Conservation (phyloP, 257 asterid species). For the Salvia hispanica region DNA sequence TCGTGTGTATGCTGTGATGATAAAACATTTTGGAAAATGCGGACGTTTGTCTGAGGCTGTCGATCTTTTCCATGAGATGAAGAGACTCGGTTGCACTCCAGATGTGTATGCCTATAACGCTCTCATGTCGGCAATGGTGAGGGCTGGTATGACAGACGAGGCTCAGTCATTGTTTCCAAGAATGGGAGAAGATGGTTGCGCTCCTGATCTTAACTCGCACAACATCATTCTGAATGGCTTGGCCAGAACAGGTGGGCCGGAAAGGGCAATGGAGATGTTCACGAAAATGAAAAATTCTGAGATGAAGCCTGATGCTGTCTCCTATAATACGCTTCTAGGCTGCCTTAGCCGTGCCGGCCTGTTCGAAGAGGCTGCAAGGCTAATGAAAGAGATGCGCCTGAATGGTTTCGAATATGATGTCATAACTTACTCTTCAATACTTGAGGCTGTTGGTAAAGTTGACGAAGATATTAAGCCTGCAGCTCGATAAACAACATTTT, state of each 20-base stretch:
- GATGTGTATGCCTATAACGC: slow-evolving; percentile 68
- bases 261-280: slow-evolving; percentile 53
- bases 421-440: slow-evolving; percentile 57
- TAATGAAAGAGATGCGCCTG: slow-evolving; percentile 57
- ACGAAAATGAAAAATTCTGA: slow-evolving; percentile 45
- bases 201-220: slow-evolving; percentile 53
- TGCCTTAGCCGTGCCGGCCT: slow-evolving; percentile 61
- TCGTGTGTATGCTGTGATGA: slow-evolving; percentile 66
- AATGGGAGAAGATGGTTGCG: slow-evolving; percentile 54
- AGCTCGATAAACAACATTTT: slow-evolving; percentile 26
- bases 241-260: slow-evolving; percentile 53
- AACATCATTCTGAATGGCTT: slow-evolving; percentile 58
- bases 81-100: slow-evolving; percentile 46
- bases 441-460: slow-evolving; percentile 62
- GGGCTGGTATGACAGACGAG: slow-evolving; percentile 52
- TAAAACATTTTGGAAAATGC: slow-evolving; percentile 57
- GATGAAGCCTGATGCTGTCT: slow-evolving; percentile 56
- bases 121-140: slow-evolving; percentile 66
- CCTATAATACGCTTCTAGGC: slow-evolving; percentile 58
- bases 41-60: slow-evolving; percentile 56
- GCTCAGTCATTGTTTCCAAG: slow-evolving; percentile 50
- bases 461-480: slow-evolving; percentile 41
- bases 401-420: slow-evolving; percentile 54
- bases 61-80: slow-evolving; percentile 59
- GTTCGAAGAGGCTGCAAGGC: slow-evolving; percentile 64